phyloP scores from a whole-genome alignment of 345 rosid genomes.

The Populus simonii region DNA sequence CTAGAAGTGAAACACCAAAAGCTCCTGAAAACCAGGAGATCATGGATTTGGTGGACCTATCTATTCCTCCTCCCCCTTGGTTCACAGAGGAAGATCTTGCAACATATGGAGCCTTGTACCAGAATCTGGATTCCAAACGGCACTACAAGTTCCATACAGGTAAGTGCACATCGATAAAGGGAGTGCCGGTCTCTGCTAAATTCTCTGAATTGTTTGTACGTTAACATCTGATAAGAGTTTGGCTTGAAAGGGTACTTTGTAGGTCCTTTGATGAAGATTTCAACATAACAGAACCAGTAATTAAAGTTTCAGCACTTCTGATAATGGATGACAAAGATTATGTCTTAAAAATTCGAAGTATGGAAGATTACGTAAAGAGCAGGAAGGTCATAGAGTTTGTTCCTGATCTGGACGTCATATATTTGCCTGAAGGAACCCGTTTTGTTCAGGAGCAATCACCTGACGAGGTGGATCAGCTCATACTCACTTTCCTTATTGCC shows the following conservation, averaged over 20 bases:
- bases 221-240: not conserved
- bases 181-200: not conserved
- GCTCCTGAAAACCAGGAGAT: slow-evolving; percentile 54
- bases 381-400: slow-evolving; percentile 41
- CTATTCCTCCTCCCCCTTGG: slow-evolving; percentile 57
- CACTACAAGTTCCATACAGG: slow-evolving; percentile 57
- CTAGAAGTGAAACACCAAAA: slow-evolving; percentile 52
- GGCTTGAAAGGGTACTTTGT: not conserved
- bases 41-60: slow-evolving; percentile 53
- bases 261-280: slow-evolving; percentile 30
- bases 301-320: slow-evolving; percentile 42
- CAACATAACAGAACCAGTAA: slow-evolving; percentile 19
- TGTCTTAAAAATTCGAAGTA: slow-evolving; percentile 45
- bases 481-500: slow-evolving; percentile 39
- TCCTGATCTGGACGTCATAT: slow-evolving; percentile 41
- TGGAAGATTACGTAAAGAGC: slow-evolving; percentile 41
- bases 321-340: slow-evolving; percentile 57
- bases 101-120: slow-evolving; percentile 45
- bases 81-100: slow-evolving; percentile 52
- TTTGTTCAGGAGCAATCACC: slow-evolving; percentile 59
- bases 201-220: not conserved
- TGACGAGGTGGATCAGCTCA: slow-evolving; percentile 42
- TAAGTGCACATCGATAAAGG: not conserved
- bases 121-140: slow-evolving; percentile 56
- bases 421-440: slow-evolving; percentile 53